Evolutionary conservation across 768 basidiomycete species (phyloP), one percentile per base, ranked within the genome.

Genomic region (Amyloporia xantha): DNA sequence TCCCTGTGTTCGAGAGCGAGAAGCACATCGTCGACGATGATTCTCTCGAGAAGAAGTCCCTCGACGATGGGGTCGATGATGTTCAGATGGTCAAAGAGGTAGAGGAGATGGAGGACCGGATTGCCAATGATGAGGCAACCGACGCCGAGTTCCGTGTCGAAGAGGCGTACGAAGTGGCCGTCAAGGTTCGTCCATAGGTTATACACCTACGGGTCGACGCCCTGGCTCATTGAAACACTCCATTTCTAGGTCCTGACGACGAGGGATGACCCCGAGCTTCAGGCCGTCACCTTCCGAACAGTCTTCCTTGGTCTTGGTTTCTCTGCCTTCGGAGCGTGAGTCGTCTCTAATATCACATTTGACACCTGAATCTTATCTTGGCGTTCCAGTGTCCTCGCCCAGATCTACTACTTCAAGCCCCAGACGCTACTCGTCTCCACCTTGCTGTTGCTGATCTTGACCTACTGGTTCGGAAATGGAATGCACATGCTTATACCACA

Each of bases 291-390:
- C 1, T 78, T 82, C 63, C 66, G 79, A 12, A 73, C 77, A 57
- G 73, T 75, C 69, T 71, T 81, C 61, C 67, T 81, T 2, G 75
- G 74, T 36, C 55, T 79, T n/a, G 79, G 78, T 13, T 67, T 81
- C 17, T 71, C 77, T 4, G 74, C 76, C 51, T 82, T 82, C 57
- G 78, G 77, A 28, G 62, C 62, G 49, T 70, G 68, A 37, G 78
- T 78, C 44, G 41, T 42, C 19, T 17, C 41, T 23, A 12, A 24
- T 21, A 7, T 7, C 38, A 35, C 33, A 35, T n/a, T n/a, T n/a
- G n/a, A n/a, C n/a, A n/a, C n/a, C n/a, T n/a, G 33, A 35, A 3
- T 62, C 20, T 9, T 19, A 21, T 9, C 13, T 19, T 45, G 21
- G 9, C 24, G 41, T 12, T 33, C 11, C 44, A 60, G 60, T 41